These are phyloP conservation scores for Brassica hybrid DNA, from an alignment of 441 rosid species.

Conservation along the genomic window DNA sequence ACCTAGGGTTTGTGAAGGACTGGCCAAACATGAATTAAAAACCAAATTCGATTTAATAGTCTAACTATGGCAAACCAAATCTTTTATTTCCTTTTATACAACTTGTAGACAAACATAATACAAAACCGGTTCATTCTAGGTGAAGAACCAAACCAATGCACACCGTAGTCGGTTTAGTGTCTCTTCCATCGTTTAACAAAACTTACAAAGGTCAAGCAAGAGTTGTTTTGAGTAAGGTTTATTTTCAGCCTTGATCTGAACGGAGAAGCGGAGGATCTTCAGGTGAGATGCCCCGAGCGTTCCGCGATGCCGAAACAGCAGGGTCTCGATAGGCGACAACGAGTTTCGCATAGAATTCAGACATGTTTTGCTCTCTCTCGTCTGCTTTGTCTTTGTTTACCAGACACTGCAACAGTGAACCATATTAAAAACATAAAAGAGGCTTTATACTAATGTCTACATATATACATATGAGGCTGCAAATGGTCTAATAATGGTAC, in stretches of 20 bases:
- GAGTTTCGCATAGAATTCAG: slow-evolving; percentile 64
- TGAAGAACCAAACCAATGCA: slow-evolving; percentile 17
- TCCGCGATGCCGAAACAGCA: slow-evolving; percentile 52
- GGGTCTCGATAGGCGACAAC: slow-evolving; percentile 77
- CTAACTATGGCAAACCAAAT: not conserved
- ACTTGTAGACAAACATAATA: not conserved
- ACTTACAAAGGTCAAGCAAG: slow-evolving; percentile 16
- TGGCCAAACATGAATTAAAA: no score
- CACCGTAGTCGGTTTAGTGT: slow-evolving; percentile 24
- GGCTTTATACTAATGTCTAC: not conserved
- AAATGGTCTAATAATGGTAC: no score
- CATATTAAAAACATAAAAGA: slow-evolving; percentile 3
- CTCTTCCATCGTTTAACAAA: not conserved
- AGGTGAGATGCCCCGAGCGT: slow-evolving; percentile 48
- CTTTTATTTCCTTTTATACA: not conserved
- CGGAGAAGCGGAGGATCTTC: slow-evolving; percentile 53
- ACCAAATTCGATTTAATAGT: not conserved
- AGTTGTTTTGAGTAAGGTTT: not conserved
- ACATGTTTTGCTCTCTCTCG: slow-evolving; percentile 57
- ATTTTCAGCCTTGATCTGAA: slow-evolving; percentile 21
- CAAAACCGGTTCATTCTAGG: slow-evolving; percentile 27
- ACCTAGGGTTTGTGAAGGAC: not conserved
- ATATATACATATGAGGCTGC: not conserved
- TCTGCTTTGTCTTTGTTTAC: slow-evolving; percentile 74
- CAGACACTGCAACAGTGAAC: slow-evolving; percentile 61